A percentile compares a stretch with the other conserved stretches of the same genome.
Evolutionary conservation across 441 rosid genomes (phyloP).

Genomic region (Eruca vesicaria): DNA sequence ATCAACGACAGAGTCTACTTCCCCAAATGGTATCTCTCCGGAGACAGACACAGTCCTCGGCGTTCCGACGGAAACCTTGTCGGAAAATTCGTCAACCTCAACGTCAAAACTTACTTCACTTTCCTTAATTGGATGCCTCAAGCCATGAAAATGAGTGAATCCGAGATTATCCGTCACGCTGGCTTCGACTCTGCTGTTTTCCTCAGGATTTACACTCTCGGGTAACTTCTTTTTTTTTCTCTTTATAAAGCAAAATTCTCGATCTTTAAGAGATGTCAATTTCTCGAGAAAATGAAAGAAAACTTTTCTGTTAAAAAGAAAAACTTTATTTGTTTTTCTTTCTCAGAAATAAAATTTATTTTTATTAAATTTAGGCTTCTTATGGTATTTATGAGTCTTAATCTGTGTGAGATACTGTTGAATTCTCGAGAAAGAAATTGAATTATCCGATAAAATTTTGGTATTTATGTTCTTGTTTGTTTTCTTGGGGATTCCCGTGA

Average conservation of each 20-base stretch:
- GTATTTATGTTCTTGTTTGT: conserved; percentile 4
- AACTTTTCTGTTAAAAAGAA: not conserved
- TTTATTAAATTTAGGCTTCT: not conserved
- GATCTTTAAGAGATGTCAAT: conserved; percentile 13
- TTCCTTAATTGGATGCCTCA: conserved; percentile 99
- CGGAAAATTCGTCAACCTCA: conserved; percentile 81
- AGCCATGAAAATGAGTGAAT: conserved; percentile 81
- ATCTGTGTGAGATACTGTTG: not conserved
- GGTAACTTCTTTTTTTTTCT: conserved; percentile 37
- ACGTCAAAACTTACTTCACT: conserved; percentile 67
- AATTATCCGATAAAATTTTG: not conserved
- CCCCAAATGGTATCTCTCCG: conserved; percentile 78
- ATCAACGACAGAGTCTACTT: conserved; percentile 94
- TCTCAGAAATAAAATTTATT: not conserved
- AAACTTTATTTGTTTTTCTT: not conserved
- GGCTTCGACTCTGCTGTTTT: conserved; percentile 96
- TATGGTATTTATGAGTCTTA: not conserved
- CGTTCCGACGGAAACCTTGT: conserved; percentile 52
- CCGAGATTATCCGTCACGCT: conserved; percentile 81
- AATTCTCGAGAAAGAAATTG: not conserved
- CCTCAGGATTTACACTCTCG: conserved; percentile 87
- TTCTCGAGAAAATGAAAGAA: conserved; percentile 26
- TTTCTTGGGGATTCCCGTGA: conserved; percentile 7
- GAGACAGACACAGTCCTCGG: conserved; percentile 71
- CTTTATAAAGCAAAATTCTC: not conserved